These are phyloP conservation scores for Umbellularia californica DNA, from an alignment of 164 flowering plant species.

Conservation along the genomic window DNA sequence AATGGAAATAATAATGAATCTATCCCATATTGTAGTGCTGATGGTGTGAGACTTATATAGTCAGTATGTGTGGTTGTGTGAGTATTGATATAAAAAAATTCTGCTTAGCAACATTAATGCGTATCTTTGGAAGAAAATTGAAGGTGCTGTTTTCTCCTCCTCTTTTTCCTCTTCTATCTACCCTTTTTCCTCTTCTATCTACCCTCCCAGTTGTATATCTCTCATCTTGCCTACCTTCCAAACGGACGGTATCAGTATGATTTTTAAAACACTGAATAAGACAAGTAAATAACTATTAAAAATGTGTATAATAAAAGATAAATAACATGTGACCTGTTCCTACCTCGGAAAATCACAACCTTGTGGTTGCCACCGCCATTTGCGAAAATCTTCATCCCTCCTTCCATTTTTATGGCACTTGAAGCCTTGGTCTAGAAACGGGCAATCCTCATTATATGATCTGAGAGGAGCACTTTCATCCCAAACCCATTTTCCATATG, in stretches of 20 bases:
- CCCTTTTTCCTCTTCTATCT: not conserved
- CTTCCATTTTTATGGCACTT: slow-evolving; percentile 56
- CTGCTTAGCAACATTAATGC: no score
- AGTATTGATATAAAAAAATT: no score
- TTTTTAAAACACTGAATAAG: not conserved
- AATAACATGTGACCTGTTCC: not conserved
- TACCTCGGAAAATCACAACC: slow-evolving; percentile 70
- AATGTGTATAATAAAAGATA: no score
- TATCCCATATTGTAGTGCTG: no score
- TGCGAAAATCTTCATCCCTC: slow-evolving; percentile 37
- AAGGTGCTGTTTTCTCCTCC: not conserved
- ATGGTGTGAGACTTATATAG: no score
- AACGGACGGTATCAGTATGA: not conserved
- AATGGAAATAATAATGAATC: no score
- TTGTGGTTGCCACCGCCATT: slow-evolving; percentile 73
- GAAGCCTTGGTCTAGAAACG: slow-evolving; percentile 63
- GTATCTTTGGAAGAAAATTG: not conserved
- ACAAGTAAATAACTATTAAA: no score
- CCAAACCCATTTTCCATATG: slow-evolving; percentile 50
- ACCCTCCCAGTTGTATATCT: not conserved
- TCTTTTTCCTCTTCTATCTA: not conserved
- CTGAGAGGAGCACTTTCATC: slow-evolving; percentile 27
- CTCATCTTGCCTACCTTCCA: not conserved
- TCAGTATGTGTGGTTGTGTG: no score
- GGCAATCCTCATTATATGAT: slow-evolving; percentile 43